A percentile compares a stretch with the other conserved stretches of the same genome.
Evolutionary conservation across 176 grass and related monocot species (phyloP).

Genomic region (Avena eriantha): DNA sequence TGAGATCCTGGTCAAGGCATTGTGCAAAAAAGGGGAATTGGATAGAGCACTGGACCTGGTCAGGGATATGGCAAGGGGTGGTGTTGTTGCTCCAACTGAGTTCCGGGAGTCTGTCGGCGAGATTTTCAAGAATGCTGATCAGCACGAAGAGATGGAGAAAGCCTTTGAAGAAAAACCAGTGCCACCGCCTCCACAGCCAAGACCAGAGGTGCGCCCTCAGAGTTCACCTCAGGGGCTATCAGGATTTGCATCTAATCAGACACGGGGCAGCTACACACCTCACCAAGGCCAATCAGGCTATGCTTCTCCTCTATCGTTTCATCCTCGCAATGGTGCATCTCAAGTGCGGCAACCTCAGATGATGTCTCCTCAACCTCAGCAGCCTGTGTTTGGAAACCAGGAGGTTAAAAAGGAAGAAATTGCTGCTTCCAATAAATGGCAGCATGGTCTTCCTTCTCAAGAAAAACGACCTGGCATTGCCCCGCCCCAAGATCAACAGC

Average conservation of each 20-base stretch:
- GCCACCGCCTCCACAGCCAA: conserved; percentile 44
- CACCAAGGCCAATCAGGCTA: conserved; percentile 36
- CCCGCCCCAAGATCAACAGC: conserved; percentile 9
- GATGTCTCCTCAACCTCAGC: conserved; percentile 28
- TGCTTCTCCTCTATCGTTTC: conserved; percentile 37
- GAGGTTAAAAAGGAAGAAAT: not conserved
- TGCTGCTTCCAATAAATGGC: conserved; percentile 26
- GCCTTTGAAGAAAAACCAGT: conserved; percentile 58
- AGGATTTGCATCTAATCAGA: conserved; percentile 40
- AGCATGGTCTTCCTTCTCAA: conserved; percentile 6
- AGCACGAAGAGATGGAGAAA: conserved; percentile 54
- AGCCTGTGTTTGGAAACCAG: not conserved
- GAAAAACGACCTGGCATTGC: conserved; percentile 8
- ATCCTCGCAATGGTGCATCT: conserved; percentile 22
- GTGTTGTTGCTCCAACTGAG: conserved; percentile 44
- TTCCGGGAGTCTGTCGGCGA: conserved; percentile 43
- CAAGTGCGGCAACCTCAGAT: not conserved
- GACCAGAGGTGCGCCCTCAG: conserved; percentile 24
- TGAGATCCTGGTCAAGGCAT: conserved; percentile 53
- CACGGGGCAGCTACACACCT: conserved; percentile 23
- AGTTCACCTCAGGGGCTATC: conserved; percentile 35
- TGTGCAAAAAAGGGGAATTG: conserved; percentile 57
- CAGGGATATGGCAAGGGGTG: conserved; percentile 57
- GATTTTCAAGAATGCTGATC: conserved; percentile 47
- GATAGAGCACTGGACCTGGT: conserved; percentile 44